phyloP scores from a whole-genome alignment of 352 stramenopile genomes.

The Elongisporangium prolatum region DNA sequence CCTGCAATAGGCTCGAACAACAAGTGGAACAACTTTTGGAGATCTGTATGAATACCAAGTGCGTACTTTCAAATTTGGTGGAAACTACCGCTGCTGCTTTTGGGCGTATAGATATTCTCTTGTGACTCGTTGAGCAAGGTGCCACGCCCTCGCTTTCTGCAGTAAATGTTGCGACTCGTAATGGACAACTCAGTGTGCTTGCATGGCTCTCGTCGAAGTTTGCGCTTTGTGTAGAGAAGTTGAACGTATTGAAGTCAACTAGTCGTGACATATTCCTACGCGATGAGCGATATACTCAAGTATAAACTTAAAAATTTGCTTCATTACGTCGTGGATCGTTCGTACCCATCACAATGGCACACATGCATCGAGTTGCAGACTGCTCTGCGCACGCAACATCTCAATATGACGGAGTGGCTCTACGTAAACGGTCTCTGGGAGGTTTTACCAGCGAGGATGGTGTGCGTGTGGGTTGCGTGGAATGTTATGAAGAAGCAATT shows the following conservation, averaged over 20 bases:
- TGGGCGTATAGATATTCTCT: not conserved
- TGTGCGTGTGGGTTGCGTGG: not conserved
- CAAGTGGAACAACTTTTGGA: not conserved
- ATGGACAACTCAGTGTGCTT: not conserved
- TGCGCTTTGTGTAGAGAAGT: not conserved
- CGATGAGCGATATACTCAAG: not conserved
- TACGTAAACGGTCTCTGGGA: not conserved
- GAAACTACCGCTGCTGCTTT: not conserved
- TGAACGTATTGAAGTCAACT: conserved; percentile 3
- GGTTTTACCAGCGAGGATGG: not conserved
- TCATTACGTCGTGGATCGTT: not conserved
- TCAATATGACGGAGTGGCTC: not conserved
- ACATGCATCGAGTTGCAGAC: not conserved
- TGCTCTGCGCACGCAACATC: not conserved
- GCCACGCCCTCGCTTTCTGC: not conserved
- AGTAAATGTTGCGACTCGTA: not conserved
- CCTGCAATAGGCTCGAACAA: no score
- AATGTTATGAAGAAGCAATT: not conserved
- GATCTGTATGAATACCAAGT: no score
- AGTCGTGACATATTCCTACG: not conserved
- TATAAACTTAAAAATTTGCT: not conserved
- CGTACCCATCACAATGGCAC: not conserved
- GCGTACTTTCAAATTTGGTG: not conserved
- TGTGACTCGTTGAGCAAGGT: not conserved
- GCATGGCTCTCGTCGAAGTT: not conserved